Base-by-base conservation (phyloP, 108 stramenopile species). In the Skeletonema costatum region DNA sequence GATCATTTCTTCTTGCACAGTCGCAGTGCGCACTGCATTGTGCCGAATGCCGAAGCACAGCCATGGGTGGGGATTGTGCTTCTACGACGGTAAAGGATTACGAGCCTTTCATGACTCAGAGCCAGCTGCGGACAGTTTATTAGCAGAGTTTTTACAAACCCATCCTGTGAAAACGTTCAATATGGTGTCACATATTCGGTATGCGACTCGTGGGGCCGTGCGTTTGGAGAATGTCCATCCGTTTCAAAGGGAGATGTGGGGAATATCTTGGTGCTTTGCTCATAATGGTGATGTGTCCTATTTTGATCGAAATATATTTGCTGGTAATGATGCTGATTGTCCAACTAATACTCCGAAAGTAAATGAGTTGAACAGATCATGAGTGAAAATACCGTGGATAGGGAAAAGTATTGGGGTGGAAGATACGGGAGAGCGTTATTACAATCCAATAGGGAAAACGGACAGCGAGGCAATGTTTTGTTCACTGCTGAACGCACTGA, bases 51-150 rank as follows among this genome's bases (percentile, higher is more conserved):
- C n/a, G n/a, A n/a, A n/a, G 29, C 94, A 97, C 68, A 68, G 82
- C 17, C 91, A 97, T 64, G 96, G 96, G 5, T 97, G 96, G 96
- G 96, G 96, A 11, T 41, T 95, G 13, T 84, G 76, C 76, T 90
- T 87, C 60, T 83, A 88, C 50, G 75, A 85, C n/a, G 85, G 87
- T 32, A 68, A 65, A 30, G 87, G 90, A n/a, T 9, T 91, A 5
- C 85, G 90, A 30, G 80, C 86, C 50, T 91, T 91, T 74, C 90
- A 91, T 58, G 90, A 89, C 70, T 64, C 74, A 2, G 71, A 85
- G 44, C 86, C 95, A 21, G 88, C 90, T 3, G 56, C 76, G 3
- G 76, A 83, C 0, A 87, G 86, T 64, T 82, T 89, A 17, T 56
- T 94, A 60, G 95, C 95, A 21, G 75, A 87, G 41, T 87, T 93